Conservation (phyloP, 1,284 basidiomycete genomes). For the Tremellales sp. region DNA sequence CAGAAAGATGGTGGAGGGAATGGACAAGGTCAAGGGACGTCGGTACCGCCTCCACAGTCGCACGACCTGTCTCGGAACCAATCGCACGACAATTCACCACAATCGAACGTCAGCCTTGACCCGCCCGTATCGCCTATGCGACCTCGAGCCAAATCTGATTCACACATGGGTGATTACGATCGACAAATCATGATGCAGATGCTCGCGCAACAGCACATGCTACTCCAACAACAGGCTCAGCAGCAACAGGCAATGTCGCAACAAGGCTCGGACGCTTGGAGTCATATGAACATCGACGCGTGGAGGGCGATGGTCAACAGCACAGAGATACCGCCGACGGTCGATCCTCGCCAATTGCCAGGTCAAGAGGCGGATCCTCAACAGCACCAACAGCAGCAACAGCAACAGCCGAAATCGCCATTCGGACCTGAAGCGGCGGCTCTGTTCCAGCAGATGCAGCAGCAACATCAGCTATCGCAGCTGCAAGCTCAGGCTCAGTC, state of each 20-base stretch:
- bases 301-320: conserved; percentile 15
- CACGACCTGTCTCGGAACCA: conserved; percentile 7
- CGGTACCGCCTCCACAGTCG: conserved; percentile 11
- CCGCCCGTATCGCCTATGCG: conserved; percentile 11
- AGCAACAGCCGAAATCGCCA: neutral
- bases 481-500: conserved; percentile 20
- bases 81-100: conserved; percentile 9
- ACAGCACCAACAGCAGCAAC: conserved; percentile 17
- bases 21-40: conserved; percentile 1
- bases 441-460: conserved; percentile 16
- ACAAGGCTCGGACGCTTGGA: conserved; percentile 11
- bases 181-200: conserved; percentile 27
- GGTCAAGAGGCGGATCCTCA: conserved; percentile 27
- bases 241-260: conserved; percentile 7
- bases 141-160: conserved; percentile 43
- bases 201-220: neutral
- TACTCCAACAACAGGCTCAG: conserved; percentile 1
- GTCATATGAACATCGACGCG: conserved; percentile 16
- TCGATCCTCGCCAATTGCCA: conserved; percentile 39
- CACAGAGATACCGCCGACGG: conserved; percentile 11
- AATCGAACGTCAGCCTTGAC: neutral
- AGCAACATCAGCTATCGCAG: conserved; percentile 15
- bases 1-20: conserved; percentile 2
- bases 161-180: conserved; percentile 32
- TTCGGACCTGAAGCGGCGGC: neutral